These are phyloP conservation scores for Exserohilum turcica DNA, from an alignment of 2,329 filamentous ascomycete species.

Conservation along the genomic window DNA sequence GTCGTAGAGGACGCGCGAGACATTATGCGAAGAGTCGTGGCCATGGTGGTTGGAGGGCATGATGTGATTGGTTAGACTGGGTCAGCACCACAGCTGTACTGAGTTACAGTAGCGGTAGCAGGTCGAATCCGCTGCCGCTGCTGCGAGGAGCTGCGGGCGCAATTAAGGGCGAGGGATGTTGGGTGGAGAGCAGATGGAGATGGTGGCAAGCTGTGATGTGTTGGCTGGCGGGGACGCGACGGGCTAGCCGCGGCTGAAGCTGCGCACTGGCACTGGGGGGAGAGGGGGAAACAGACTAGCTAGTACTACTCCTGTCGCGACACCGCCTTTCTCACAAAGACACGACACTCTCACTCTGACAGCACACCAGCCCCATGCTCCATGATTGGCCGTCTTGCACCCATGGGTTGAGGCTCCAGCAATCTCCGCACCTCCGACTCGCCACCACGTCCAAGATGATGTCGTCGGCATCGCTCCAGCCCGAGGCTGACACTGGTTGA, in stretches of 20 bases:
- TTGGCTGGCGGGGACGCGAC: conserved; percentile 6
- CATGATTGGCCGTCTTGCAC: not conserved
- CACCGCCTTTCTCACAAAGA: not conserved
- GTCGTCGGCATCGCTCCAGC: not conserved
- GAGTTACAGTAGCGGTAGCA: not conserved
- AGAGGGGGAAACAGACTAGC: conserved; percentile 3
- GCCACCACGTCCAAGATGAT: not conserved
- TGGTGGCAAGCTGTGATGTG: conserved; percentile 1
- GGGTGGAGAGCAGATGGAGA: conserved; percentile 1
- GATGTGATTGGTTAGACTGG: conserved; percentile 1
- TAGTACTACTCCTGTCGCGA: too few relatives aligned
- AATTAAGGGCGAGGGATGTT: not conserved
- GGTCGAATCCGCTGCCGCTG: too few relatives aligned
- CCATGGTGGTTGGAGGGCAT: conserved; percentile 15
- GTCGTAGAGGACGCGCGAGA: conserved; percentile 14
- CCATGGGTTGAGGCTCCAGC: not conserved
- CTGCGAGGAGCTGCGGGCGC: not conserved
- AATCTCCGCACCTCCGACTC: not conserved
- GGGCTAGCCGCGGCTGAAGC: conserved; percentile 9
- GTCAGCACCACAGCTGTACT: not conserved
- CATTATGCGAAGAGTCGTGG: conserved; percentile 16
- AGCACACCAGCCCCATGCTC: not conserved
- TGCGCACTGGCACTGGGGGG: conserved; percentile 8
- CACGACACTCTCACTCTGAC: not conserved
- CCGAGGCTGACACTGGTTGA: too few relatives aligned